Conservation (phyloP, 371 early-diverging fungal genomes). For the Saksenaea oblongispora region DNA sequence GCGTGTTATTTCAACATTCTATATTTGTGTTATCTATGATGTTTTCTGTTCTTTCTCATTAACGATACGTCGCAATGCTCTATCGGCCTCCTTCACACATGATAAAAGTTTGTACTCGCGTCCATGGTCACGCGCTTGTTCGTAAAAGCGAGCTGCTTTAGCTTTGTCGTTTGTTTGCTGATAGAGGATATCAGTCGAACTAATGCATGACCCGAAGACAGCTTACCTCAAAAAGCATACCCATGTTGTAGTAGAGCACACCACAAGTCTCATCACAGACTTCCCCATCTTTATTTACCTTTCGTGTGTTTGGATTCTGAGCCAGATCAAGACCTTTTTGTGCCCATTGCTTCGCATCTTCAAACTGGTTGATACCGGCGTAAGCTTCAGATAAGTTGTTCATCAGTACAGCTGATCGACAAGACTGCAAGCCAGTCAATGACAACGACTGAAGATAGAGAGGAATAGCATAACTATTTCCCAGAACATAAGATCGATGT, state of each 20-base stretch:
- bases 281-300: conserved; percentile 38
- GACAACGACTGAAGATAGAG: conserved; percentile 62
- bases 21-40: not conserved
- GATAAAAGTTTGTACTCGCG: conserved; percentile 28
- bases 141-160: conserved; percentile 33
- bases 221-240: conserved; percentile 65
- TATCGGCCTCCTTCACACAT: conserved; percentile 38
- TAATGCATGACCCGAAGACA: not conserved
- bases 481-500: not conserved
- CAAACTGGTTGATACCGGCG: conserved; percentile 50
- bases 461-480: conserved; percentile 53
- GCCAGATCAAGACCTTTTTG: conserved; percentile 57
- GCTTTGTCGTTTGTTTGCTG: conserved; percentile 39
- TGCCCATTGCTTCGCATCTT: conserved; percentile 64
- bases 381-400: conserved; percentile 65
- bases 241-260: conserved; percentile 59
- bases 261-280: conserved; percentile 64
- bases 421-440: conserved; percentile 43
- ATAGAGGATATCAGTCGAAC: not conserved
- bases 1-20: no score
- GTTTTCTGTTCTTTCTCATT: conserved; percentile 15
- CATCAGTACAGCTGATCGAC: conserved; percentile 55
- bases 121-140: conserved; percentile 34
- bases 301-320: conserved; percentile 49
- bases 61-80: conserved; percentile 33